These are phyloP conservation scores for Rhodomyrtus psidioides DNA, from an alignment of 441 rosid species.

Conservation along the genomic window DNA sequence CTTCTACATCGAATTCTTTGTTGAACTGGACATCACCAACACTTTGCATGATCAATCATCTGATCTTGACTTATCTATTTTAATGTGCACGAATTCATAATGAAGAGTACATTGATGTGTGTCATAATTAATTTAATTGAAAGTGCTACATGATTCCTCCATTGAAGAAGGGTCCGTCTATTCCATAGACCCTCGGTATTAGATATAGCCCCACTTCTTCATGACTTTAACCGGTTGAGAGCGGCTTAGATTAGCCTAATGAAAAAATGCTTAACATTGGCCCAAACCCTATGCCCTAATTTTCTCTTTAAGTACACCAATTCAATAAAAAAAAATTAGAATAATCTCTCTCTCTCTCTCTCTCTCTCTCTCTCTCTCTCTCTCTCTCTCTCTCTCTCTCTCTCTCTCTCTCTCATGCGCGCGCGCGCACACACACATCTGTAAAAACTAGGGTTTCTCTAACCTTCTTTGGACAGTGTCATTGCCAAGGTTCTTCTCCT, in stretches of 20 bases:
- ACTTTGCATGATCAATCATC: not conserved
- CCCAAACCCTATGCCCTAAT: not conserved
- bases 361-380: not conserved
- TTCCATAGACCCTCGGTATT: not conserved
- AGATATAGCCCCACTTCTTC: not conserved
- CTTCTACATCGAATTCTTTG: not conserved
- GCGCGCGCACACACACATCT: not conserved
- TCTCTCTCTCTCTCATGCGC: too few species aligned
- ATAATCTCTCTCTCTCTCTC: not conserved
- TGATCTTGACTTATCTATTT: not conserved
- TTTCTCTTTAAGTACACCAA: not conserved
- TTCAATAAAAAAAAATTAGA: not conserved
- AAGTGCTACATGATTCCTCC: not conserved
- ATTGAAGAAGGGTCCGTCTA: not conserved
- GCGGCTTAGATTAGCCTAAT: not conserved
- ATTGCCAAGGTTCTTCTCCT: not conserved
- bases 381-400: not conserved
- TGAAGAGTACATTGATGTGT: not conserved
- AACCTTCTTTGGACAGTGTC: not conserved
- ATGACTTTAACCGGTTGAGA: not conserved
- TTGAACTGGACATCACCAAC: not conserved
- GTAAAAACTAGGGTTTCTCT: not conserved
- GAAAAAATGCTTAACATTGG: not conserved
- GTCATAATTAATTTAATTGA: not conserved
- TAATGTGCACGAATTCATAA: not conserved